A percentile compares a stretch with the other conserved stretches of the same genome.
phyloP scores from a whole-genome alignment of 768 basidiomycete genomes.

The Amylocystis lapponica region DNA sequence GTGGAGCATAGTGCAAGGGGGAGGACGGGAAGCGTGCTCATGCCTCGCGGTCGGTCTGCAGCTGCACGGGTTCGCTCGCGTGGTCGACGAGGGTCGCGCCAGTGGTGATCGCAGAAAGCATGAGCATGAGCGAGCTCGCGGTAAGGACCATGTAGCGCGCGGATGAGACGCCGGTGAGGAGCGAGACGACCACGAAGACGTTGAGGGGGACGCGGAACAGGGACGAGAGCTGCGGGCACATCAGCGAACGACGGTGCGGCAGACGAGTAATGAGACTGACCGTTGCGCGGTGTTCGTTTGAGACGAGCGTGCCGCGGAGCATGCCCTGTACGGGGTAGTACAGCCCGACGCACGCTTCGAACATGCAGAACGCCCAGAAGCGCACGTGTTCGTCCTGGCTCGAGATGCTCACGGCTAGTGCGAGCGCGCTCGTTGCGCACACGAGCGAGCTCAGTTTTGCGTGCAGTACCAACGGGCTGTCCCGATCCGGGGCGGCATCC shows the following conservation, averaged over 20 bases:
- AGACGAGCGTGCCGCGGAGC: slow-evolving; percentile 57
- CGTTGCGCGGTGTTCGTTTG: slow-evolving; percentile 71
- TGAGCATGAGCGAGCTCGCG: slow-evolving; percentile 51
- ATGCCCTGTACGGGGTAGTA: slow-evolving; percentile 79
- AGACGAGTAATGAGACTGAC: slow-evolving; percentile 32
- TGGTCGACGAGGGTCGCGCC: slow-evolving; percentile 18
- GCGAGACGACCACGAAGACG: slow-evolving; percentile 63
- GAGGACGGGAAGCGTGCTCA: too few species aligned
- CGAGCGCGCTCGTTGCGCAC: slow-evolving; percentile 51
- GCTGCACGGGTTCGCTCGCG: too few species aligned
- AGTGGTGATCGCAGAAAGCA: slow-evolving; percentile 54
- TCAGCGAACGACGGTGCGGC: not conserved
- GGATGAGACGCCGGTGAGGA: slow-evolving; percentile 62
- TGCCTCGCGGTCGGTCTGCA: too few species aligned
- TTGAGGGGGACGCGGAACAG: slow-evolving; percentile 74
- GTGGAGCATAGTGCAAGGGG: too few species aligned
- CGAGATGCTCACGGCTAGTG: slow-evolving; percentile 45
- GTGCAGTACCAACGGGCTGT: slow-evolving; percentile 50
- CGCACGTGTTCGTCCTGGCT: slow-evolving; percentile 41
- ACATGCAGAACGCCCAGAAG: slow-evolving; percentile 71
- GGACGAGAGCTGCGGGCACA: slow-evolving; percentile 47
- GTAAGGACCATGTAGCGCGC: slow-evolving; percentile 57
- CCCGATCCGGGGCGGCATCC: slow-evolving; percentile 8
- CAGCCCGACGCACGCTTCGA: slow-evolving; percentile 74
- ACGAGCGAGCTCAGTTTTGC: slow-evolving; percentile 62